Base-by-base conservation (phyloP, 2,329 filamentous ascomycete species). In the Alternaria gansuensis region DNA sequence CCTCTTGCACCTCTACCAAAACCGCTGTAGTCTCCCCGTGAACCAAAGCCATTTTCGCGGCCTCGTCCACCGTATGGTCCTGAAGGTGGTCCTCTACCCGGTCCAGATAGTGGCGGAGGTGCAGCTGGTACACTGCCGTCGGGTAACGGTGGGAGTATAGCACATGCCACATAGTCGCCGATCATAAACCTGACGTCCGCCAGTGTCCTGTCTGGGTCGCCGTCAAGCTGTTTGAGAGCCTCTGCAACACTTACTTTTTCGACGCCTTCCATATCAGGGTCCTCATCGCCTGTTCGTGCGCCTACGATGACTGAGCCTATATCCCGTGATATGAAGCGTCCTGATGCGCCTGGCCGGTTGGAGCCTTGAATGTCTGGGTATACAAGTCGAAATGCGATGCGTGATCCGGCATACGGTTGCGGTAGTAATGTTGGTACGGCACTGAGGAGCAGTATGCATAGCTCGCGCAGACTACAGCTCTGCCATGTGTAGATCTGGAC, bases 401-500 rank as follows among this genome's bases (percentile, higher is more conserved):
- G 88, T 8, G 93, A 94, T 60, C 94, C 93, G 39, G 93, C 84
- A 6, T 89, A 86, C 0, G 91, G 91, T 36, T 84, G 82, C 0
- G 93, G 92, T 3, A 97, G 84, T 21, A 92, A 80, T 2, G 82
- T 79, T 0, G 91, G 90, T 1, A 91, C 82, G 1, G 89, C 84
- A 50, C 86, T 85, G 28, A 87, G 86, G 56, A 98, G 85, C 53
- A 94, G 88, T 56, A 91, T 87, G 23, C 90, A 88, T 34, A 98
- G 87, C 77, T 97, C 93, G 65, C 85, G 83, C 24, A 98, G 84
- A 3, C 90, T 92, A 79, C 91, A 94, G 69, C 86, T 87, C 56
- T 87, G 85, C 90, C 92, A 96, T 57, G 93, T 93, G 82, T 97
- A 93, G 69, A 97, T 88, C 62, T 91, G 85, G 26, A 96, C 82